phyloP scores from a whole-genome alignment of 805 yeast genomes.

The Lachancea lanzarotensis region DNA sequence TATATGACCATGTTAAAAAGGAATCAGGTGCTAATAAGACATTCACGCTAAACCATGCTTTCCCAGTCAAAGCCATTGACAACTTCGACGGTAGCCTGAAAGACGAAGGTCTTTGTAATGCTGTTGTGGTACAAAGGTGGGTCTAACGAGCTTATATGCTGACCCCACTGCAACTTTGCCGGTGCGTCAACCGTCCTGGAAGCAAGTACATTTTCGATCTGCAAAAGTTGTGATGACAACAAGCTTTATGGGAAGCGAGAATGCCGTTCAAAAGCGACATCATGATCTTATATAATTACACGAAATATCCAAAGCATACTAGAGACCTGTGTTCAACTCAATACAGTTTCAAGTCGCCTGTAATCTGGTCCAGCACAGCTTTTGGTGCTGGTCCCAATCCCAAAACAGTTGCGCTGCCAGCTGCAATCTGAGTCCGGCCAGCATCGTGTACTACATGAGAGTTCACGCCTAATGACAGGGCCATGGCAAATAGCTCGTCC shows the following conservation, averaged over 20 bases:
- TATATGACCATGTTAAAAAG: conserved; percentile 61
- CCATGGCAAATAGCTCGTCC: conserved; percentile 72
- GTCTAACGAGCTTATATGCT: conserved; percentile 15
- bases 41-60: conserved; percentile 68
- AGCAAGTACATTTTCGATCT: not conserved
- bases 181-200: too few relatives aligned
- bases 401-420: conserved; percentile 93
- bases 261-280: not conserved
- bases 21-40: conserved; percentile 41
- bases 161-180: not conserved
- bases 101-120: conserved; percentile 69
- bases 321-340: conserved; percentile 23
- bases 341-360: conserved; percentile 71
- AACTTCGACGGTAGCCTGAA: conserved; percentile 51
- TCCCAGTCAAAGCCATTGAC: conserved; percentile 71
- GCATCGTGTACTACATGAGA: conserved; percentile 88
- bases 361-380: conserved; percentile 67
- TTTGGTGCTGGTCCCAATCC: conserved; percentile 98
- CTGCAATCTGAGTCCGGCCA: conserved; percentile 93
- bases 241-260: not conserved
- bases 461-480: conserved; percentile 71
- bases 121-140: conserved; percentile 93
- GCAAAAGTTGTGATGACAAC: not conserved
- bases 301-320: too few relatives aligned
- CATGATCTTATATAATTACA: conserved; percentile 1